Conservation (phyloP, 2,329 filamentous ascomycete genomes). For the Lachnellula subtilissima region DNA sequence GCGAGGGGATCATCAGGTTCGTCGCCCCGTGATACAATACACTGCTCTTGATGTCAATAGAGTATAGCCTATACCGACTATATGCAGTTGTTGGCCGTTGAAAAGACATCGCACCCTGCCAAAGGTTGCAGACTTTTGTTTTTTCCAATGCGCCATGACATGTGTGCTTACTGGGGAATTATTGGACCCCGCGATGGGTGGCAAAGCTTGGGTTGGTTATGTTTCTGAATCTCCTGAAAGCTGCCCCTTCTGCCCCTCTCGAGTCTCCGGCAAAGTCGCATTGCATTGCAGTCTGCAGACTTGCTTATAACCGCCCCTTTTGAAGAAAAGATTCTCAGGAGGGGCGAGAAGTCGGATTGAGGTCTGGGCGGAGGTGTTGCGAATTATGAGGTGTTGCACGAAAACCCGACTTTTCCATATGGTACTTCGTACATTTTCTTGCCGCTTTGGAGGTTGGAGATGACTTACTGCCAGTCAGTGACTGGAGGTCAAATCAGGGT, state of each 20-base stretch:
- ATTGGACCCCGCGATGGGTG: conserved; percentile 8
- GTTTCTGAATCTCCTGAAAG: background rate
- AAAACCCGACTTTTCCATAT: background rate
- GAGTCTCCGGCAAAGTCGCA: background rate
- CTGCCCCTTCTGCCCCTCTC: background rate
- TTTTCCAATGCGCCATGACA: conserved; percentile 12
- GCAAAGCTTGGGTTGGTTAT: background rate
- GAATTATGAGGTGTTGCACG: background rate
- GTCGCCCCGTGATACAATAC: conserved; percentile 10
- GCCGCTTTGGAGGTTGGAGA: background rate
- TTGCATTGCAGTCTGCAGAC: background rate
- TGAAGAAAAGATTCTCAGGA: too few relatives aligned
- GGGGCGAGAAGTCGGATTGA: background rate
- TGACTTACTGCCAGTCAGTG: background rate
- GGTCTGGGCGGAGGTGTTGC: background rate
- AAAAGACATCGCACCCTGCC: background rate
- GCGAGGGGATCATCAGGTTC: background rate
- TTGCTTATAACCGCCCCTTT: background rate
- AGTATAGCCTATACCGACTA: background rate
- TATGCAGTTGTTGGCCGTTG: background rate
- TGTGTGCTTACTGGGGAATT: conserved; percentile 4
- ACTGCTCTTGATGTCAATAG: background rate
- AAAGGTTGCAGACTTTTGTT: background rate
- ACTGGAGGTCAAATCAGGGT: conserved; percentile 21
- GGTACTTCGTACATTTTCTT: background rate